Evolutionary conservation across 2,329 filamentous ascomycete genomes (phyloP).

Genomic region (Escovopsis weberi): DNA sequence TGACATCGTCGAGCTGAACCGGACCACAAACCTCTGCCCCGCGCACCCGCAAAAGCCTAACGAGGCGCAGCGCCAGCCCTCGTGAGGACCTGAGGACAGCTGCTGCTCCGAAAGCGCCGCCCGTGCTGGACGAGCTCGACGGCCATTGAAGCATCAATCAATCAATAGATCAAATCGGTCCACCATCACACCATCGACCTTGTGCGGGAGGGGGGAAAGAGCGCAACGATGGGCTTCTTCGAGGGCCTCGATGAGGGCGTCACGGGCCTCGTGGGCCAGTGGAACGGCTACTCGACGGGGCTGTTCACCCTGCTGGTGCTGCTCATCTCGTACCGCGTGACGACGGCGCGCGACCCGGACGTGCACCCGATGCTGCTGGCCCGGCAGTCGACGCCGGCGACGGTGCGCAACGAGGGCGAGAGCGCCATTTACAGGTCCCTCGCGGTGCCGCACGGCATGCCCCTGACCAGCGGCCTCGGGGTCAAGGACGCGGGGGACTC

Average conservation of each 20-base stretch:
- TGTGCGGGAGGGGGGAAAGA: too few relatives aligned
- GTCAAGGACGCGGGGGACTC: conserved; percentile 68
- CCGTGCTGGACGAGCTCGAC: too few relatives aligned
- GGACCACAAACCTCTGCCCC: too few relatives aligned
- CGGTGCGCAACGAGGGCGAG: conserved; percentile 70
- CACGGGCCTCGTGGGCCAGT: conserved; percentile 56
- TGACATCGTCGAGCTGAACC: too few relatives aligned
- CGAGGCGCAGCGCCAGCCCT: too few relatives aligned
- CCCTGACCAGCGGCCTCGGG: conserved; percentile 61
- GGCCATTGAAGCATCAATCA: too few relatives aligned
- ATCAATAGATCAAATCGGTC: too few relatives aligned
- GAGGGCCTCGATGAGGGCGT: conserved; percentile 58
- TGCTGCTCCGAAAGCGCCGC: too few relatives aligned
- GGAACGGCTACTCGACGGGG: conserved; percentile 64
- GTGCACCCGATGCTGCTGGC: conserved; percentile 83
- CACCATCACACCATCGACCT: too few relatives aligned
- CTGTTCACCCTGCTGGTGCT: conserved; percentile 52
- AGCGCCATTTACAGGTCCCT: conserved; percentile 77
- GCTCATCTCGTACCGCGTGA: conserved; percentile 56
- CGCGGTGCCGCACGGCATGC: conserved; percentile 72
- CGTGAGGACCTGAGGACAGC: too few relatives aligned
- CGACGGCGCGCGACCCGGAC: conserved; percentile 67
- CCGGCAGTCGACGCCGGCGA: conserved; percentile 64
- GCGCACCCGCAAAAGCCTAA: too few relatives aligned
- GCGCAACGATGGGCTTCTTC: conserved; percentile 25